phyloP scores from a whole-genome alignment of 306 rosid species.

The Ammopiptanthus mongolicus region DNA sequence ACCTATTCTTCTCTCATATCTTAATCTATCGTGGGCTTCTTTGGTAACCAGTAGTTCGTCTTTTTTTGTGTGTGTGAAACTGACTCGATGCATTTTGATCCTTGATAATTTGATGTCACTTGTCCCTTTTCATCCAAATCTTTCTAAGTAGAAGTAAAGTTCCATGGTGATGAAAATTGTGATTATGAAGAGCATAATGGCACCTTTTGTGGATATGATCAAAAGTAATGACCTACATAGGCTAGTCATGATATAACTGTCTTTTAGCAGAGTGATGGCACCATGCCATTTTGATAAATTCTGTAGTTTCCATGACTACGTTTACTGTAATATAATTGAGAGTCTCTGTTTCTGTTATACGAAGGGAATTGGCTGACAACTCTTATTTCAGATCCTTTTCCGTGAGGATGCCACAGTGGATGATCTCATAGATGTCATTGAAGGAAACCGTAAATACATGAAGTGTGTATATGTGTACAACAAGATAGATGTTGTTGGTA shows the following conservation, averaged over 20 bases:
- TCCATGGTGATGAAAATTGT: not conserved
- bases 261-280: not conserved
- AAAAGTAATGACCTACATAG: not conserved
- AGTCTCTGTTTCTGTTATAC: not conserved
- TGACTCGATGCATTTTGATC: not conserved
- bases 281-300: conserved; percentile 1
- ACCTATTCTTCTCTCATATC: not conserved
- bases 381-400: conserved; percentile 68
- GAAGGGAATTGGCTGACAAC: not conserved
- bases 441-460: conserved; percentile 99
- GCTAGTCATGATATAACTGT: conserved; percentile 8
- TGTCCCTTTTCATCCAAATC: not conserved
- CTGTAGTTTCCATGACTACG: not conserved
- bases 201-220: not conserved
- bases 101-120: not conserved
- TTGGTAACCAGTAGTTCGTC: not conserved
- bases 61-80: not conserved
- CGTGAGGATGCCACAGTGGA: conserved; percentile 99
- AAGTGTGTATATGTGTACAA: conserved; percentile 96
- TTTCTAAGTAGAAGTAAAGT: not conserved
- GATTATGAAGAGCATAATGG: not conserved
- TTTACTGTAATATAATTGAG: not conserved
- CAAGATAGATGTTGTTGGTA: conserved; percentile 96
- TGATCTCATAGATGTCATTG: conserved; percentile 97
- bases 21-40: not conserved